Conservation (phyloP, 257 asterid genomes). For the Lithospermum erythrorhizon region DNA sequence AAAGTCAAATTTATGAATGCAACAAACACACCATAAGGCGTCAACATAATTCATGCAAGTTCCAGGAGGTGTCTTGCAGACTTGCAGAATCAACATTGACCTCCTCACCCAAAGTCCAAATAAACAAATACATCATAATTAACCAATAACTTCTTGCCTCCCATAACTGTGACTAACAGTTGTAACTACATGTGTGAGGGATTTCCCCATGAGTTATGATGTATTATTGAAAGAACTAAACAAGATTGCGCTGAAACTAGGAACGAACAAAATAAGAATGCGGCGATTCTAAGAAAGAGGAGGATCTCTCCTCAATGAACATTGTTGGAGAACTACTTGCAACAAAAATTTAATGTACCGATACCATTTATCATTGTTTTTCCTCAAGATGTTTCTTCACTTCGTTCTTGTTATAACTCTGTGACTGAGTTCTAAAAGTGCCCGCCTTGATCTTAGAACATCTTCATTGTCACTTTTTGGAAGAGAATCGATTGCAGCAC, state of each 20-base stretch:
- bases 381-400: constrained; percentile 6
- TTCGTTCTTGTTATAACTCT: constrained; percentile 79
- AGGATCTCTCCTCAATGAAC: neutral
- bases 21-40: no score
- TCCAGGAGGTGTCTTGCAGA: no score
- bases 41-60: no score
- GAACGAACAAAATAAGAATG: neutral
- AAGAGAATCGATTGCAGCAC: constrained; percentile 59
- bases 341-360: constrained; percentile 10
- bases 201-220: no score
- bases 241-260: neutral
- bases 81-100: no score
- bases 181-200: no score
- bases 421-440: constrained; percentile 69
- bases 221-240: neutral
- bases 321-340: neutral
- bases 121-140: no score
- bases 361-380: neutral
- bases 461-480: constrained; percentile 63
- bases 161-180: no score
- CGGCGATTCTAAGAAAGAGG: neutral
- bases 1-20: no score
- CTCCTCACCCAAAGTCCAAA: no score
- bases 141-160: no score
- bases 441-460: constrained; percentile 72